A percentile compares a stretch with the other conserved stretches of the same genome.
These are phyloP conservation scores for Cladosporium sp. DNA, from an alignment of 2,329 filamentous ascomycete species.

Conservation along the genomic window DNA sequence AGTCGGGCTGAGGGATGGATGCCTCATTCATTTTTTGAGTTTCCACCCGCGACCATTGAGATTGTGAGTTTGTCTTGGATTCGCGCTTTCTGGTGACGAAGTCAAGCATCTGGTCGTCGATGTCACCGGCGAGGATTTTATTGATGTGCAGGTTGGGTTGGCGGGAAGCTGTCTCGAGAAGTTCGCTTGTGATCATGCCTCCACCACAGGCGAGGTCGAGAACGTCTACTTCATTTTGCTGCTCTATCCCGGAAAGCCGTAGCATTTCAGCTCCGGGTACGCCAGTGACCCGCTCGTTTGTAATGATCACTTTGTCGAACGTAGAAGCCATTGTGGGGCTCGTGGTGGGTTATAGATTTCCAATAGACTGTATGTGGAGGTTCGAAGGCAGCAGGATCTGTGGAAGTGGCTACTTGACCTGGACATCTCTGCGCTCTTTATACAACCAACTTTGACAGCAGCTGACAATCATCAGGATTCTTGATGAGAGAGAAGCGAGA, in stretches of 20 bases:
- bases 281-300: conserved; percentile 15
- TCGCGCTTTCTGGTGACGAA: background rate
- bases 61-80: background rate
- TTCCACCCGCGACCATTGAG: conserved; percentile 9
- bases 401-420: background rate
- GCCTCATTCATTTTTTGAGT: conserved; percentile 12
- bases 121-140: conserved; percentile 13
- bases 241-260: conserved; percentile 6
- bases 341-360: background rate
- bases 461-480: background rate
- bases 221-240: background rate
- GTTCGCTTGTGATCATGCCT: conserved; percentile 12
- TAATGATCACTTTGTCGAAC: conserved; percentile 6
- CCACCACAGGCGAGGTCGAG: conserved; percentile 17
- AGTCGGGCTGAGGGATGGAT: conserved; percentile 4
- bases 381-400: background rate
- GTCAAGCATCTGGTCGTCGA: conserved; percentile 14
- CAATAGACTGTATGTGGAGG: background rate
- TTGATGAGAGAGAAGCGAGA: background rate
- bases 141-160: background rate
- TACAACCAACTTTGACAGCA: background rate
- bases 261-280: conserved; percentile 13
- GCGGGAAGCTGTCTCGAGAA: conserved; percentile 3
- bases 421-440: background rate
- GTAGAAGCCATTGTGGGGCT: background rate